Base-by-base conservation (phyloP, 495 filamentous ascomycete genomes). In the Halenospora varia region DNA sequence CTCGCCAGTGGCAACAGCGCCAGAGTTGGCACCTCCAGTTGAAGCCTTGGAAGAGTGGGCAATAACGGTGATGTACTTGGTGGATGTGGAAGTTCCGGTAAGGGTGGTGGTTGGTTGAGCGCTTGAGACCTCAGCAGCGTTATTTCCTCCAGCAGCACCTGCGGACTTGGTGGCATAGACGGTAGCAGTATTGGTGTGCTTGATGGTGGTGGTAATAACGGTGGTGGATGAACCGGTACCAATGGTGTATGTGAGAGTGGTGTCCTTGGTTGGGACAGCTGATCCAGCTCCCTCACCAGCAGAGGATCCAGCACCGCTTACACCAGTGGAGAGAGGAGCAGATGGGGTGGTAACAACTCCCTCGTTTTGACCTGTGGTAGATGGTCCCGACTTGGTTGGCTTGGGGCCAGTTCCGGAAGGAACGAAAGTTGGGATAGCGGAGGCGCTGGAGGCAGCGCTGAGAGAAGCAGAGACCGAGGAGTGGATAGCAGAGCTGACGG, bases 171-270 rank as follows among this genome's bases (percentile, higher is more conserved):
- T 64, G 6, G 54, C 52, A 19, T 64, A 66, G 10, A 66, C 54
- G 11, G 65, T 68, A 10, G 52, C 51, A 24, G 67, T 70, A 25
- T 55, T 26, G 58, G 79, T 83, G 59, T 69, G 69, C 67, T 77
- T 67, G 59, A 83, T 75, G 18, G 80, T 83, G 50, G 81, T 84
- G 24, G 81, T 83, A 15, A 83, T 70, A 40, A 83, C 74, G 41
- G 71, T 78, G 54, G 77, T 77, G 0, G 78, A 79, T 15, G 77
- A 70, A 51, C 82, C 82, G 47, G 72, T 64, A 51, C 77, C 77
- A 41, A 79, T 55, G 19, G 68, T 70, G 53, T 71, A 70, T 41
- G 68, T 69, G 22, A 68, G 51, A 19, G 65, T 62, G 39, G 24
- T 25, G 39, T 57, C 40, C 56, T 20, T 57, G 20, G 47, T n/a